These are phyloP conservation scores for Sugiyamaella japonica DNA, from an alignment of 1,139 yeast genomes.

Conservation along the genomic window DNA sequence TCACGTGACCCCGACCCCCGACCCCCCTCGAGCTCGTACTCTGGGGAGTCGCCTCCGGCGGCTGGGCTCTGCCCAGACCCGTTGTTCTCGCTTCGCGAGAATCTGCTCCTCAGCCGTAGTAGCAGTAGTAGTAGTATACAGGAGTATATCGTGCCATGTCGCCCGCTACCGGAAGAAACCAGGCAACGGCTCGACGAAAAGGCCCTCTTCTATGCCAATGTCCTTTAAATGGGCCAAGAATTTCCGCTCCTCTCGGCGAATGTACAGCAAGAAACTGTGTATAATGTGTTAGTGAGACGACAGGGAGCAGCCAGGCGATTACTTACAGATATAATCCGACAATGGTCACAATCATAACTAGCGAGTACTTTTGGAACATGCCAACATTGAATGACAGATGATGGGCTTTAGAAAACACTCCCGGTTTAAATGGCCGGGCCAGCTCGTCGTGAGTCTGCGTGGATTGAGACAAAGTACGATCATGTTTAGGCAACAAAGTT, in stretches of 20 bases:
- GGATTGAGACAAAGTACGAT: not conserved
- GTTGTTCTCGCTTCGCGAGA: too few species aligned
- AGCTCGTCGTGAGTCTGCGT: slow-evolving; percentile 5
- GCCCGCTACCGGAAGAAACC: slow-evolving; percentile 2
- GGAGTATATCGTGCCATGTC: too few species aligned
- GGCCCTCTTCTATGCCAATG: slow-evolving; percentile 16
- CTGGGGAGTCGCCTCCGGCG: too few species aligned
- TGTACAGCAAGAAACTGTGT: slow-evolving; percentile 12
- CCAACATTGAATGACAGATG: not conserved
- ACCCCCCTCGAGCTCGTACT: too few species aligned
- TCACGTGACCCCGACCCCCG: too few species aligned
- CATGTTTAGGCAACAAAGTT: not conserved
- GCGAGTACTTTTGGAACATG: not conserved
- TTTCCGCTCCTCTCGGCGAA: slow-evolving; percentile 14
- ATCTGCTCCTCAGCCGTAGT: too few species aligned
- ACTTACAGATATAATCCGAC: slow-evolving; percentile 7
- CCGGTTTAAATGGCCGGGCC: not conserved
- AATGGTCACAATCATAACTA: not conserved
- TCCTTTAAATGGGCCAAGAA: slow-evolving; percentile 11
- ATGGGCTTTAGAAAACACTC: not conserved
- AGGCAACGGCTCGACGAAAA: slow-evolving; percentile 17
- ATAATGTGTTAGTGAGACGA: slow-evolving; percentile 2
- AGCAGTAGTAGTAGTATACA: too few species aligned
- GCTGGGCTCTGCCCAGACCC: too few species aligned
- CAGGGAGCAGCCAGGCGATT: not conserved